Conservation (phyloP, 176 grass and related monocot genomes). For the Panicum miliaceum region DNA sequence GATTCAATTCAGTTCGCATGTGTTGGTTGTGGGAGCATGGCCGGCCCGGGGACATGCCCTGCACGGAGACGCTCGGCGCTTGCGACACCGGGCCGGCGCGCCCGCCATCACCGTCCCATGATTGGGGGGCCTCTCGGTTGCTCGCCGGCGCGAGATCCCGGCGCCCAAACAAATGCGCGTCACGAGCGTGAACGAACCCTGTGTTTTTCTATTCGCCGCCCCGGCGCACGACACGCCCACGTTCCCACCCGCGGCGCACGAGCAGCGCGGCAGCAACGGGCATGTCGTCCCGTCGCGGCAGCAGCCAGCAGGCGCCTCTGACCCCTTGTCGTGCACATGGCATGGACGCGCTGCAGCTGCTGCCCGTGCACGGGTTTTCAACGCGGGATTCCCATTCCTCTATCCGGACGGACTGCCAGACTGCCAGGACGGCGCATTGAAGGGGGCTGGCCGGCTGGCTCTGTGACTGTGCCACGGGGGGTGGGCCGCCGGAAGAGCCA, state of each 20-base stretch:
- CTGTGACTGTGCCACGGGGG: not conserved
- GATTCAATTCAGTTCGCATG: too few relatives aligned
- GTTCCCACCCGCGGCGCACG: not conserved
- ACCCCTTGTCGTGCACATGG: conserved; percentile 28
- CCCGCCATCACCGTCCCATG: not conserved
- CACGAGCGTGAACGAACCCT: not conserved
- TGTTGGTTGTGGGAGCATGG: too few relatives aligned
- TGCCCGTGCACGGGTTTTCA: not conserved
- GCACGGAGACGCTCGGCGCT: too few relatives aligned
- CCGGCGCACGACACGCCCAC: not conserved
- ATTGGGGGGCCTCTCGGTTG: not conserved
- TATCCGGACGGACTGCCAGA: not conserved
- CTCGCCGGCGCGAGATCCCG: not conserved
- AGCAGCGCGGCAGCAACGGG: not conserved
- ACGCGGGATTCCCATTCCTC: not conserved
- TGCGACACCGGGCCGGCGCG: not conserved
- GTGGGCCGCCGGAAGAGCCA: not conserved
- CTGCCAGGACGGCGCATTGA: conserved; percentile 23
- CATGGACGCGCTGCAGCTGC: not conserved
- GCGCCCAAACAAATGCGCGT: not conserved
- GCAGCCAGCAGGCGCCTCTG: not conserved
- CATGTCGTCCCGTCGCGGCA: conserved; percentile 14
- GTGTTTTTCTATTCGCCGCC: not conserved
- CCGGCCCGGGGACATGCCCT: too few relatives aligned
- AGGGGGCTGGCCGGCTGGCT: not conserved